Base-by-base conservation (phyloP, 2,329 filamentous ascomycete genomes). In the Tolypocladium album region DNA sequence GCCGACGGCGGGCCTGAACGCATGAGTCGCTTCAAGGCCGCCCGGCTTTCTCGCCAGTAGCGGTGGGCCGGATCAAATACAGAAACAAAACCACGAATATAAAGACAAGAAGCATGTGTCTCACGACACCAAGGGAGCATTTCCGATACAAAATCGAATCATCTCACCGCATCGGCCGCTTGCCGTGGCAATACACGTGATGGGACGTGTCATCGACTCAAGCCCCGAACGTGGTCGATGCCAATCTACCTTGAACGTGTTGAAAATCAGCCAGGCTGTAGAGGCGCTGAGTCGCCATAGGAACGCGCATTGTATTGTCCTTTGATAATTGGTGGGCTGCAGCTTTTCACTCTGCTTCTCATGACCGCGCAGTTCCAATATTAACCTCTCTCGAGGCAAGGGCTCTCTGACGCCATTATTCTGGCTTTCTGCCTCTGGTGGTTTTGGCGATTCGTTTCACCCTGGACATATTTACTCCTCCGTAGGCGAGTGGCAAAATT, bases 21-120 rank as follows among this genome's bases (percentile, higher is more conserved):
- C 67, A 73, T 90, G 64, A 91, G 88, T 76, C 82, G 86, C 62
- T 92, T 92, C 75, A 89, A 85, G 75, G 87, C 88, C 56, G 88
- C 88, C 2, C 81, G 85, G 63, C 74, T 90, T 60, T 80, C 81
- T 36, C 80, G 74, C 68, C 76, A 80, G 61, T 85, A 76, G 68
- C 55, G 45, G 31, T 58, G 42, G 61, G 56, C 50, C 56, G 61
- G 60, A 55, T 60, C 60, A 61, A 63, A 64, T 62, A 61, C 61
- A 55, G 6, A 11, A 22, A 22, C 42, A 24, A 22, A 45, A 1
- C 20, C n/a, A 24, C 9, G 17, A 31, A 11, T 40, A 45, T 17
- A 6, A 47, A 47, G n/a, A 56, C 31, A 50, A 52, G 20, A 53
- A 36, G 31, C 34, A 22, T 55, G 31, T n/a, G 50, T 55, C 50